A percentile compares a stretch with the other conserved stretches of the same genome.
Conservation (phyloP, 768 basidiomycete species). For the Mycena pura region DNA sequence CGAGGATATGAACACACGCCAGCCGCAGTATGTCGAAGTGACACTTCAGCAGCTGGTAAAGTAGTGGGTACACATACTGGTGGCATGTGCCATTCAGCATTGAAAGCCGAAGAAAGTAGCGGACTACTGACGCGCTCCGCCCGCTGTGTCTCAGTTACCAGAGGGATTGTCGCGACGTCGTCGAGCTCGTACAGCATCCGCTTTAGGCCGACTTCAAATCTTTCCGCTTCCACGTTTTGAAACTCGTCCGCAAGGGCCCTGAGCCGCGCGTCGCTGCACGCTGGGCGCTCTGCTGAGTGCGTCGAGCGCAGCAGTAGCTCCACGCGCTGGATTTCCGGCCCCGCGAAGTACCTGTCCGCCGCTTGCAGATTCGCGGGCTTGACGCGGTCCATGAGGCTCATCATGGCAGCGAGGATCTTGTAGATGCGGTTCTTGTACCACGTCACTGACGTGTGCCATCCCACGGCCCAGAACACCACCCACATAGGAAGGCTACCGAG, state of each 20-base stretch:
- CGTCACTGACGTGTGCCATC: slow-evolving; percentile 30
- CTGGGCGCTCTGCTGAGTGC: not conserved
- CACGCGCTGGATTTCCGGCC: slow-evolving; percentile 14
- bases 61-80: slow-evolving; percentile 20
- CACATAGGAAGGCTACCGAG: slow-evolving; percentile 32
- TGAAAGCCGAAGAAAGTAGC: not conserved
- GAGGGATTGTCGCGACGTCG: slow-evolving; percentile 18
- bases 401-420: slow-evolving; percentile 22
- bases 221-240: slow-evolving; percentile 16
- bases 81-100: not conserved
- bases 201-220: slow-evolving; percentile 15
- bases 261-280: slow-evolving; percentile 14
- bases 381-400: slow-evolving; percentile 10
- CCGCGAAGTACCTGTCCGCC: slow-evolving; percentile 21
- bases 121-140: slow-evolving; percentile 26
- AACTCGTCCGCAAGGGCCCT: not conserved
- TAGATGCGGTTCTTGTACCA: slow-evolving; percentile 31
- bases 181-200: slow-evolving; percentile 26
- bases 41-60: slow-evolving; percentile 15
- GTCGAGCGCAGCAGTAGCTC: slow-evolving; percentile 31
- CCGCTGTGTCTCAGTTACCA: slow-evolving; percentile 29
- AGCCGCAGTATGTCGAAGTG: slow-evolving; percentile 25
- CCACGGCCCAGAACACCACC: slow-evolving; percentile 39
- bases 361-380: slow-evolving; percentile 18
- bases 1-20: slow-evolving; percentile 10